A percentile compares a stretch with the other conserved stretches of the same genome.
Evolutionary conservation across 164 flowering plant species (phyloP).

Genomic region (Stephania japonica): DNA sequence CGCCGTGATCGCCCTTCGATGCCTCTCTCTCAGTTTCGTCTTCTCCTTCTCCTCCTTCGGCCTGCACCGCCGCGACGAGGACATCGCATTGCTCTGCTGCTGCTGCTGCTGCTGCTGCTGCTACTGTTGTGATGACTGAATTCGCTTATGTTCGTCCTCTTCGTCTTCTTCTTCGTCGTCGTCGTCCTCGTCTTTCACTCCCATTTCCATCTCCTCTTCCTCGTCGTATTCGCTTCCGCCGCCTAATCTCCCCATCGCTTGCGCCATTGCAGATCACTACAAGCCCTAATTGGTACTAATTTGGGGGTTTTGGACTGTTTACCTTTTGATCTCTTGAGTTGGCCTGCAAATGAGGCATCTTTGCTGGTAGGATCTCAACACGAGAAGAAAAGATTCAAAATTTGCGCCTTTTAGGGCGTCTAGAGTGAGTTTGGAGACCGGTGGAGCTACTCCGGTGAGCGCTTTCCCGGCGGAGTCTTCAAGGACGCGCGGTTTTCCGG

Average conservation of each 20-base stretch:
- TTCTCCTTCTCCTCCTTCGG: slow-evolving; percentile 94
- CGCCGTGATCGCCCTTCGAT: slow-evolving; percentile 89
- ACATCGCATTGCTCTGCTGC: not conserved
- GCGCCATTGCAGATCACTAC: slow-evolving; percentile 26
- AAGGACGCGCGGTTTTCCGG: not conserved
- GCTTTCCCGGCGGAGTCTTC: not conserved
- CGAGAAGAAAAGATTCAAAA: slow-evolving; percentile 3
- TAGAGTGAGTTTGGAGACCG: not conserved
- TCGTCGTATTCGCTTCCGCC: slow-evolving; percentile 79
- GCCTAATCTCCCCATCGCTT: slow-evolving; percentile 49
- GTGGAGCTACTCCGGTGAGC: not conserved
- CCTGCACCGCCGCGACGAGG: slow-evolving; percentile 58
- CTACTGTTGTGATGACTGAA: slow-evolving; percentile 16
- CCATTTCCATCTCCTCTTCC: slow-evolving; percentile 74
- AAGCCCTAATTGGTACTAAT: not conserved
- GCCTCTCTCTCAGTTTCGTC: slow-evolving; percentile 87
- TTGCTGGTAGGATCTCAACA: not conserved
- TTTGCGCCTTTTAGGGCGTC: not conserved
- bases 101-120: slow-evolving; percentile 20
- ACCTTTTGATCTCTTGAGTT: not conserved
- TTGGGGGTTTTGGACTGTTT: not conserved
- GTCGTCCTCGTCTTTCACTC: slow-evolving; percentile 71
- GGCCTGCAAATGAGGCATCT: not conserved
- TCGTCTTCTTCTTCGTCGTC: slow-evolving; percentile 46
- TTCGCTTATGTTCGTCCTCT: slow-evolving; percentile 20